Base-by-base conservation (phyloP, 768 basidiomycete species). In the Coprinopsis marcescibilis region DNA sequence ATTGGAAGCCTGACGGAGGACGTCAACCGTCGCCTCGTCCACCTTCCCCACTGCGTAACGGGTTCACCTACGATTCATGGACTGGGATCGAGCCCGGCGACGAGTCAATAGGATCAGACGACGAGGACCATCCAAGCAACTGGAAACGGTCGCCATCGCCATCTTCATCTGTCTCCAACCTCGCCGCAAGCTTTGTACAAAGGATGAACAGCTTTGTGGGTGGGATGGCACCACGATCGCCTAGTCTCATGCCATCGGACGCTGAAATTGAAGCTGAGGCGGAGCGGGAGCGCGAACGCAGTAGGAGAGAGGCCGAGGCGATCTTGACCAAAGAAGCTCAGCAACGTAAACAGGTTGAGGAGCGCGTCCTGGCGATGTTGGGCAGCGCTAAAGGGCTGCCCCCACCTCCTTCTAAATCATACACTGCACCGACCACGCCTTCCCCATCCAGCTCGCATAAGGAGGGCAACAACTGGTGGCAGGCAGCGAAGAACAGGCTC, bases 181-280 rank as follows among this genome's bases (percentile, higher is more conserved):
- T 89, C 49, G 88, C 87, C 33, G 73, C 83, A 13, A 84, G 73
- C 62, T 73, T 90, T 47, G 85, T 85, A 4, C 83, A 87, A 51
- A 77, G 81, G 30, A 79, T 90, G n/a, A 79, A 80, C 33, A 76
- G 75, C 14, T 69, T 89, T 47, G 77, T 89, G 47, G 76, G 71
- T 33, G 73, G 72, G 36, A 73, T 77, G 2, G 64, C 72, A 4
- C 66, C 67, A 13, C 70, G 70, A 34, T 65, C 70, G 5, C 62
- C 68, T 5, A 53, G 57, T 25, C 53, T 54, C 3, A 62, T 74
- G 56, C 85, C 77, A 2, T 77, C 82, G 1, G 86, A 89, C 57
- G 85, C 83, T 0, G 85, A 92, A 58, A 64, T 92, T 7, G 89
- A 90, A 63, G 86, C 85, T 2, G 84, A 89, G 51, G 88, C 86